phyloP scores from a whole-genome alignment of 2,329 filamentous ascomycete genomes.

The Sordariomycetes sp. region DNA sequence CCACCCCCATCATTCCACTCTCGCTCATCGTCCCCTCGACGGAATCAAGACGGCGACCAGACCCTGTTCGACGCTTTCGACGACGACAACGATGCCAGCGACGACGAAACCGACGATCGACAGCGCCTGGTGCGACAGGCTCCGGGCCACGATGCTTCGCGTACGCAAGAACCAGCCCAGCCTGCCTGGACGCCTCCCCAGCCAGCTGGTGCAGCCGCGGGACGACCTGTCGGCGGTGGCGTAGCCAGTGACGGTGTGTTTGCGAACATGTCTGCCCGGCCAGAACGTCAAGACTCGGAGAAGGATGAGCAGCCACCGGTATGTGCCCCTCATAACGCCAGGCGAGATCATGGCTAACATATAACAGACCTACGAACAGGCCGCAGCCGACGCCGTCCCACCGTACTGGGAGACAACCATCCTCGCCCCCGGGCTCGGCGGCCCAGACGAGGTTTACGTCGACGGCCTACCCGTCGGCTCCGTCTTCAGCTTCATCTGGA shows the following conservation, averaged over 20 bases:
- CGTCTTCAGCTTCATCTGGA: slow-evolving; percentile 82
- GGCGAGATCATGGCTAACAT: slow-evolving; percentile 21
- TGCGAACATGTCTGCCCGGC: slow-evolving; percentile 87
- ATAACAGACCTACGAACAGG: slow-evolving; percentile 87
- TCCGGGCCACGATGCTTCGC: slow-evolving; percentile 16
- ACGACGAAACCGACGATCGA: slow-evolving; percentile 65
- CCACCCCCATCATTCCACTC: slow-evolving; percentile 84
- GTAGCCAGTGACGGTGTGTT: slow-evolving; percentile 91
- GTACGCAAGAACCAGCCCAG: slow-evolving; percentile 13
- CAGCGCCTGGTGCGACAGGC: slow-evolving; percentile 75
- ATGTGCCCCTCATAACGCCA: slow-evolving; percentile 28
- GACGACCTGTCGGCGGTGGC: slow-evolving; percentile 55
- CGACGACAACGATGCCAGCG: slow-evolving; percentile 67
- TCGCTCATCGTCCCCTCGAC: slow-evolving; percentile 52
- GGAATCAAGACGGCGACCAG: slow-evolving; percentile 49
- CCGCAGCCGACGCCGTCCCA: slow-evolving; percentile 87
- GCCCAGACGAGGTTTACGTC: slow-evolving; percentile 92
- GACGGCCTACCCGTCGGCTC: slow-evolving; percentile 91
- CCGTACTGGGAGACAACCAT: slow-evolving; percentile 99
- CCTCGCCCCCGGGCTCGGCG: slow-evolving; percentile 79
- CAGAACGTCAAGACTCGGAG: slow-evolving; percentile 67
- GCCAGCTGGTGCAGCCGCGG: slow-evolving; percentile 5
- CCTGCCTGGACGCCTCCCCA: slow-evolving; percentile 21
- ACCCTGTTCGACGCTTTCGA: slow-evolving; percentile 92
- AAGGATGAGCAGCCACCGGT: slow-evolving; percentile 90